phyloP scores from a whole-genome alignment of 768 basidiomycete species.

The Termitomyces heimii region DNA sequence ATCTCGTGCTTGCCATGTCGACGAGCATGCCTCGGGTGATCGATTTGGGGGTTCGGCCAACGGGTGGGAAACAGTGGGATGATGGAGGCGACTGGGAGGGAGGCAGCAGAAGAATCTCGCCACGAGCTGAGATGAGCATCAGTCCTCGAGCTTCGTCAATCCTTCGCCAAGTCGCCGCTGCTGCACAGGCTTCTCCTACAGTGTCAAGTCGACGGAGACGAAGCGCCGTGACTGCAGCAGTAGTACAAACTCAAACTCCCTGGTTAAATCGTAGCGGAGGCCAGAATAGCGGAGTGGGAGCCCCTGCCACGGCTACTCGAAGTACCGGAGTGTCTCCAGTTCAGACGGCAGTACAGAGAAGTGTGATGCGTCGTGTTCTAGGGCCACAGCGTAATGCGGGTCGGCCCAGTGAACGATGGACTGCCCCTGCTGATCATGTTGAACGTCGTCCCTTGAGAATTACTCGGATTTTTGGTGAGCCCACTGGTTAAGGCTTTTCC shows the following conservation, averaged over 20 bases:
- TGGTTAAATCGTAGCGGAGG: background rate
- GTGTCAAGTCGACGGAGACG: background rate
- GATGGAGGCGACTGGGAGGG: background rate
- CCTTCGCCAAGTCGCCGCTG: background rate
- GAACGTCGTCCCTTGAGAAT: background rate
- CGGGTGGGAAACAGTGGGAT: background rate
- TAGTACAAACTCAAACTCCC: background rate
- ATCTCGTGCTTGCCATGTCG: slow-evolving; percentile 5
- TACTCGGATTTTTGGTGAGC: slow-evolving; percentile 1
- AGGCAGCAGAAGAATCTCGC: background rate
- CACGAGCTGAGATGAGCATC: background rate
- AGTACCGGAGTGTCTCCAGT: background rate
- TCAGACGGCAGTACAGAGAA: background rate
- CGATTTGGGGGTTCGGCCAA: background rate
- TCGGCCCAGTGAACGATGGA: background rate
- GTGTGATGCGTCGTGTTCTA: background rate
- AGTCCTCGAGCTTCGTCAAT: slow-evolving; percentile 1
- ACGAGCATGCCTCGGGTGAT: slow-evolving; percentile 3
- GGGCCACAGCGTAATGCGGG: background rate
- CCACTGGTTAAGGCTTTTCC: background rate
- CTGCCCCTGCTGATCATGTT: background rate
- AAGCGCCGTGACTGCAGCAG: background rate
- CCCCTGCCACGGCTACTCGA: background rate
- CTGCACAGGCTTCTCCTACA: background rate
- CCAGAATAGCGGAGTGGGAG: background rate